Percentiles rank a stretch among this genome's conserved stretches.
Conservation (phyloP, 2,329 filamentous ascomycete genomes). For the Bipolaris zeicola region DNA sequence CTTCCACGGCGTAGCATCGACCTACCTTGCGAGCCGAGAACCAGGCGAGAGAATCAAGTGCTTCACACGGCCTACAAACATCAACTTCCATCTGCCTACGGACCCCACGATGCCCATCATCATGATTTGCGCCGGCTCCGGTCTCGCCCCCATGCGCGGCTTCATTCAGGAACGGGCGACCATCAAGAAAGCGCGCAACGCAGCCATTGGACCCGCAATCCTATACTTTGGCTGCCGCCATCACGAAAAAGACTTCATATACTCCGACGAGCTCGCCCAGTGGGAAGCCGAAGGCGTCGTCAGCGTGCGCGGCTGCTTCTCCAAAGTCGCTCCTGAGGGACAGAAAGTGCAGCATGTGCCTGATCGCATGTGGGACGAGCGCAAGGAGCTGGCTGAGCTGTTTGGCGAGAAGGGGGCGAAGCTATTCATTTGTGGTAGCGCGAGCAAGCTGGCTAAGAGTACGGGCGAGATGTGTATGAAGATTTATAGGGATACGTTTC, state of each 20-base stretch:
- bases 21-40: conserved; percentile 7
- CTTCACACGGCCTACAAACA: conserved; percentile 14
- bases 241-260: conserved; percentile 62
- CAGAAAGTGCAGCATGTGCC: conserved; percentile 56
- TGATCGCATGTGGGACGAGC: conserved; percentile 55
- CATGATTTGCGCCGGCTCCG: conserved; percentile 46
- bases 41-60: conserved; percentile 12
- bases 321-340: conserved; percentile 70
- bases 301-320: conserved; percentile 44
- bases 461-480: conserved; percentile 37
- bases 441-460: conserved; percentile 50
- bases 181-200: conserved; percentile 21
- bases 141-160: conserved; percentile 40
- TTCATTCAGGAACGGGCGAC: conserved; percentile 42
- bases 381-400: conserved; percentile 50
- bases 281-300: conserved; percentile 14
- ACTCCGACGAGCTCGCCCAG: conserved; percentile 60
- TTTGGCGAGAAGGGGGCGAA: conserved; percentile 55
- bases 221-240: conserved; percentile 67
- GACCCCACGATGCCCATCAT: conserved; percentile 54
- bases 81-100: conserved; percentile 25
- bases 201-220: conserved; percentile 61
- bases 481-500: conserved; percentile 15
- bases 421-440: conserved; percentile 68
- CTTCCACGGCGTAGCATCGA: conserved; percentile 11